Evolutionary conservation across 2,329 filamentous ascomycete species (phyloP), one percentile per base, ranked within the genome.

Genomic region (Bipolaris sorokiniana): DNA sequence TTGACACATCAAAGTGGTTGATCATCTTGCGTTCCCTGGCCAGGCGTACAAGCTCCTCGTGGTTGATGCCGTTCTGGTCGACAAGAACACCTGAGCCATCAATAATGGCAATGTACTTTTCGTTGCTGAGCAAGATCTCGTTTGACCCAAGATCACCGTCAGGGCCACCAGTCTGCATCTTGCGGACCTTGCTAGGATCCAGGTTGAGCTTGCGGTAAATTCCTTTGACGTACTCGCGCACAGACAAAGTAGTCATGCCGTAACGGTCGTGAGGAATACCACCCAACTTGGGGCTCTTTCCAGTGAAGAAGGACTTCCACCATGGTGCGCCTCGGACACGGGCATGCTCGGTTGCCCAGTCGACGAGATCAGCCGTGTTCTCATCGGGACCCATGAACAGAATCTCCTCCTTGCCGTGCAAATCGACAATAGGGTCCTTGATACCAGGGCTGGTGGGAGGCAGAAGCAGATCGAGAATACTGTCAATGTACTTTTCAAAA

Each of bases 251-350:
- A 0, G 95, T 99, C 95, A 99, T 99, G 70, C 95, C 95, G 73
- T 99, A 99, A 38, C 83, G 80, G 76, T 99, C 95, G 78, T 99
- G 95, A 36, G 95, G 95, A 67, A 99, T 99, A 74, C 95, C 95
- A 62, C 95, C 95, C 13, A 99, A 85, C 78, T 90, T 95, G 51
- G 92, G 95, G 67, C 92, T 97, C 84, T 99, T 99, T 72, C 95
- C 95, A 2, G 95, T 99, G 84, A 99, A 99, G 86, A 99, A 99
- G 0, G 95, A 99, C 84, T 99, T 99, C 95, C 95, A 99, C 92
- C 94, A 99, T 26, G 92, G 92, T 4, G 95, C 95, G 44, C 92
- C 92, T 68, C 95, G 88, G 60, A 82, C 81, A 50, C 92, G 87
- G 59, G 95, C 95, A 77, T 99, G 95, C 77, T 95, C 89, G 1